Evolutionary conservation across 202 grass and related monocot species (phyloP).

Genomic region (Carex sylvatica): DNA sequence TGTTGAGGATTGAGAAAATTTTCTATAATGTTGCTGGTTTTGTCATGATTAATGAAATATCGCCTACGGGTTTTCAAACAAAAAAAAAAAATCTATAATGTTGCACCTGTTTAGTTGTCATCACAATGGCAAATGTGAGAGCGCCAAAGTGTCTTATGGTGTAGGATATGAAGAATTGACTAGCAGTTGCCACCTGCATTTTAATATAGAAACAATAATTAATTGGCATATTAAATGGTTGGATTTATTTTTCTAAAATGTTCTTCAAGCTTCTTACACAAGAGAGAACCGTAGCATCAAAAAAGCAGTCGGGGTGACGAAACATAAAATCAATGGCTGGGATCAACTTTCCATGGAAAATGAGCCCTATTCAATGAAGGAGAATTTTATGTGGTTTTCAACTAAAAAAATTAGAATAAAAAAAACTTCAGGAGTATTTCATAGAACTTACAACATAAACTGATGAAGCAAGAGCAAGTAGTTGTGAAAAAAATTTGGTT

Average conservation of each 20-base stretch:
- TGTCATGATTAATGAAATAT: no score
- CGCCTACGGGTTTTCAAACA: no score
- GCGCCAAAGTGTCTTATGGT: slow-evolving; percentile 86
- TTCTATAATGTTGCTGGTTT: not conserved
- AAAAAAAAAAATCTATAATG: no score
- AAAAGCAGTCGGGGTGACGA: slow-evolving; percentile 89
- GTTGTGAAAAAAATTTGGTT: slow-evolving; percentile 99
- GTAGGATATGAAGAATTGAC: slow-evolving; percentile 97
- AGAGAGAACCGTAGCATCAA: slow-evolving; percentile 70
- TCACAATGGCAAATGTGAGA: slow-evolving; percentile 96
- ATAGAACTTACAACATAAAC: slow-evolving; percentile 76
- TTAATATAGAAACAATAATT: slow-evolving; percentile 17
- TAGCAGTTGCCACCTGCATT: slow-evolving; percentile 80
- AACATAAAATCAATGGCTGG: slow-evolving; percentile 94
- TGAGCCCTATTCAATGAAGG: slow-evolving; percentile 50
- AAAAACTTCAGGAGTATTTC: not conserved
- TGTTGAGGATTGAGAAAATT: not conserved
- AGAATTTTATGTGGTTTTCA: not conserved
- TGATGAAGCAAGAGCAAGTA: slow-evolving; percentile 89
- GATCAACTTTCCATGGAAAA: slow-evolving; percentile 76
- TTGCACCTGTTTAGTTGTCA: slow-evolving; percentile 90
- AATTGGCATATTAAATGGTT: not conserved
- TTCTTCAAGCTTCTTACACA: slow-evolving; percentile 43
- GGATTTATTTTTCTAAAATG: not conserved
- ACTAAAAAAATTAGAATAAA: not conserved